Evolutionary conservation across 2,329 filamentous ascomycete species (phyloP).

Genomic region (Penicillium sp.): DNA sequence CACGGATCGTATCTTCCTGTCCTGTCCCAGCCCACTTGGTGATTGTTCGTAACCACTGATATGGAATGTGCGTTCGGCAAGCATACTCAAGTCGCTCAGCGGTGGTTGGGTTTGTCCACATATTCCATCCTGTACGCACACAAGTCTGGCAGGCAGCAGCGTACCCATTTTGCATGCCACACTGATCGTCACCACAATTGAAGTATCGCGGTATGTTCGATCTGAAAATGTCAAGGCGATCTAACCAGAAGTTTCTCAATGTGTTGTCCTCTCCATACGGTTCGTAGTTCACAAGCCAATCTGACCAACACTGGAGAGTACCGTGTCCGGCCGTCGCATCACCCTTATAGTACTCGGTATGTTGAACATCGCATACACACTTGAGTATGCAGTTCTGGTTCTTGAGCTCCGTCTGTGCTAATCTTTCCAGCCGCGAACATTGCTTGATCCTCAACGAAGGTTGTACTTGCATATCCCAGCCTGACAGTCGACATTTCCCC

Average conservation of each 20-base stretch:
- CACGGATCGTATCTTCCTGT: no score
- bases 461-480: neutral
- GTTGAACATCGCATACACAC: neutral
- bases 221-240: neutral
- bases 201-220: neutral
- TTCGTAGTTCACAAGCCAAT: neutral
- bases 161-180: neutral
- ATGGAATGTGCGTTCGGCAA: neutral
- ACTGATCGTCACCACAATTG: neutral
- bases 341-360: neutral
- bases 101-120: neutral
- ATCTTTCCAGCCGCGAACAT: neutral
- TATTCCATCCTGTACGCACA: neutral
- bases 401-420: constrained; percentile 3
- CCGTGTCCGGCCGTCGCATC: neutral
- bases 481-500: neutral
- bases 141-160: neutral
- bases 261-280: neutral
- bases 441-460: neutral
- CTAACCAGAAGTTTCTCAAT: neutral
- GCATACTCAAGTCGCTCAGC: neutral
- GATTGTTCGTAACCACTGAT: no score
- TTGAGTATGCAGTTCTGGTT: neutral
- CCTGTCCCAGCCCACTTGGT: no score
- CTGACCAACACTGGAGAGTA: neutral